Conservation (phyloP, 768 basidiomycete species). For the Leccinellum luteum region DNA sequence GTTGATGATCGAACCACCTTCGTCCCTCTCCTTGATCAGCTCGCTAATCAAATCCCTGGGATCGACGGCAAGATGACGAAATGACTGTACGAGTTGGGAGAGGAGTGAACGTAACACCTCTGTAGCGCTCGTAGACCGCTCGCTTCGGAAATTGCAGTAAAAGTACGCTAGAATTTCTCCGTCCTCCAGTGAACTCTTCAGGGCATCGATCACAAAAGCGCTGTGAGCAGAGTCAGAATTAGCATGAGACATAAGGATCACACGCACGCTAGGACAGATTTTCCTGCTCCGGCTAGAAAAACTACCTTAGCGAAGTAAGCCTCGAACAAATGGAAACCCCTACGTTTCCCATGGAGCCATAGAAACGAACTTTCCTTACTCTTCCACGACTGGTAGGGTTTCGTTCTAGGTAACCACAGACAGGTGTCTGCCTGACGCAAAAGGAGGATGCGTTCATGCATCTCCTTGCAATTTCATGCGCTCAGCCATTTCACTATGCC, state of each 20-base stretch:
- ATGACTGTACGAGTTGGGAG: slow-evolving; percentile 11
- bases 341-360: slow-evolving; percentile 16
- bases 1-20: not conserved
- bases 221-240: not conserved
- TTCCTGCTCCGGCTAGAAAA: slow-evolving; percentile 13
- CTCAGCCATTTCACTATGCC: slow-evolving; percentile 2
- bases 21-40: not conserved
- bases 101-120: slow-evolving; percentile 18
- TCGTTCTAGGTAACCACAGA: slow-evolving; percentile 6
- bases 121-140: slow-evolving; percentile 2
- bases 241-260: rapidly evolving
- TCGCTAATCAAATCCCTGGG: not conserved
- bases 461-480: slow-evolving; percentile 5
- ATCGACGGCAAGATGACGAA: not conserved
- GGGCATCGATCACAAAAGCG: slow-evolving; percentile 12
- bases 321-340: not conserved
- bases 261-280: slow-evolving; percentile 15
- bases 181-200: not conserved
- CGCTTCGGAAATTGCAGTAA: slow-evolving; percentile 21
- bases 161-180: slow-evolving; percentile 10
- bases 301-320: not conserved
- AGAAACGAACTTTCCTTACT: not conserved
- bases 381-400: slow-evolving; percentile 5
- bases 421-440: slow-evolving; percentile 10
- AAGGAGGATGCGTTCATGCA: slow-evolving; percentile 4